These are phyloP conservation scores for Nothopassalora personata DNA, from an alignment of 2,329 filamentous ascomycete genomes.

Conservation along the genomic window DNA sequence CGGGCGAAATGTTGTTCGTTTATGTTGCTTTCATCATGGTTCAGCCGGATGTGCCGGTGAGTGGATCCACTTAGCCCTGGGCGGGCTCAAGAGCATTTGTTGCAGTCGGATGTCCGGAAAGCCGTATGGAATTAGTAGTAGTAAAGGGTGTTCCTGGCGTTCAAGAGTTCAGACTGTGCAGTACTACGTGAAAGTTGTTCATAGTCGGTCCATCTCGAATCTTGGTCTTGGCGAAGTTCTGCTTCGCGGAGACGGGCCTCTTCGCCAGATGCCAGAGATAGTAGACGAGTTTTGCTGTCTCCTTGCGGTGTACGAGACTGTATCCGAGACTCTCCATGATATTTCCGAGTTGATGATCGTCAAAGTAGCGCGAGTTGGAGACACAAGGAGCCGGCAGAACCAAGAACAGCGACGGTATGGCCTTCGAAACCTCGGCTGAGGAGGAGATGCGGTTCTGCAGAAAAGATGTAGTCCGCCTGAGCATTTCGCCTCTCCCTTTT, in stretches of 20 bases:
- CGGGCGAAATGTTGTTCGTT: neutral
- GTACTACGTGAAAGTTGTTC: slow-evolving; percentile 71
- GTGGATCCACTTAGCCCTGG: neutral
- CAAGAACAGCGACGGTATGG: slow-evolving; percentile 59
- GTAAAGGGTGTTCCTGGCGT: neutral
- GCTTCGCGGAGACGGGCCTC: slow-evolving; percentile 21
- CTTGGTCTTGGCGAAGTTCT: slow-evolving; percentile 64
- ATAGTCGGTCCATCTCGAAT: slow-evolving; percentile 67
- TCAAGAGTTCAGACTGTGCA: neutral
- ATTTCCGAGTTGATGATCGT: slow-evolving; percentile 59
- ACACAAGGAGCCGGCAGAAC: slow-evolving; percentile 86
- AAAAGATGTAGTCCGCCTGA: slow-evolving; percentile 68
- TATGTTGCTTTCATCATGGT: neutral
- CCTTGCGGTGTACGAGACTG: slow-evolving; percentile 58
- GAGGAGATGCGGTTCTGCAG: slow-evolving; percentile 36
- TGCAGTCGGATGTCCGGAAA: neutral
- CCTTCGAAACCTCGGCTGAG: slow-evolving; percentile 6
- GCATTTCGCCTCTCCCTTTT: slow-evolving; percentile 72
- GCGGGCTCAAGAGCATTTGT: neutral
- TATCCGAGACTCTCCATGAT: slow-evolving; percentile 81
- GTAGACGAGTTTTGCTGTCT: slow-evolving; percentile 79
- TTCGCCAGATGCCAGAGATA: slow-evolving; percentile 67
- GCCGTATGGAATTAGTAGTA: neutral
- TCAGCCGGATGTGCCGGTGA: neutral
- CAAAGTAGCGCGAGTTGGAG: slow-evolving; percentile 83